A percentile compares a stretch with the other conserved stretches of the same genome.
These are phyloP conservation scores for Akanthomyces uredinophilus DNA, from an alignment of 2,329 filamentous ascomycete genomes.

Conservation along the genomic window DNA sequence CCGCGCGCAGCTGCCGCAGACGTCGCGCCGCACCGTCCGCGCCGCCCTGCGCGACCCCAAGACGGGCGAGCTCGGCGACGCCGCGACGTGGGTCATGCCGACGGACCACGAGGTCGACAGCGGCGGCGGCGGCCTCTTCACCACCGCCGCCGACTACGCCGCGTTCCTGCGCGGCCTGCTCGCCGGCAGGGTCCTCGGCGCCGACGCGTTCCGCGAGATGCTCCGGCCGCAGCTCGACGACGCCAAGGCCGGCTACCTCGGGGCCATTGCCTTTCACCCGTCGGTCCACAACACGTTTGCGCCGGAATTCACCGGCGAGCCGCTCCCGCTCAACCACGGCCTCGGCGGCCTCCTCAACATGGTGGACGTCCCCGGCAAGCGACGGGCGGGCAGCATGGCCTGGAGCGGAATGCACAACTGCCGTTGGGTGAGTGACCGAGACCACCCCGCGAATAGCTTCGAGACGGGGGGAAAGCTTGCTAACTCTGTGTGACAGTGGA, in stretches of 20 bases:
- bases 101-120: slow-evolving; percentile 26
- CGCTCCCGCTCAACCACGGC: slow-evolving; percentile 31
- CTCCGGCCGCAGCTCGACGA: slow-evolving; percentile 30
- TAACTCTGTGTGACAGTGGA: slow-evolving; percentile 25
- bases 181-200: slow-evolving; percentile 18
- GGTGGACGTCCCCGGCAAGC: slow-evolving; percentile 34
- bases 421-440: slow-evolving; percentile 35
- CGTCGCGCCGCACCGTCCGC: slow-evolving; percentile 8
- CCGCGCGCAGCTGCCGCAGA: slow-evolving; percentile 11
- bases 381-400: slow-evolving; percentile 37
- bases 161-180: slow-evolving; percentile 25
- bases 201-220: slow-evolving; percentile 23
- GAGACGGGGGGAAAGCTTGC: background rate
- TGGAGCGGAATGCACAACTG: slow-evolving; percentile 40
- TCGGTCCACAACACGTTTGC: slow-evolving; percentile 24
- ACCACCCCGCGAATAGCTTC: background rate
- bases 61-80: slow-evolving; percentile 7
- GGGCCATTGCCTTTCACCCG: slow-evolving; percentile 18
- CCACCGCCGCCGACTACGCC: slow-evolving; percentile 29
- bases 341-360: slow-evolving; percentile 36
- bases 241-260: slow-evolving; percentile 19
- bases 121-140: slow-evolving; percentile 31
- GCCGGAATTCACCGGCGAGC: slow-evolving; percentile 31
- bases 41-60: slow-evolving; percentile 5
- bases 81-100: slow-evolving; percentile 14